Evolutionary conservation across 352 stramenopile genomes (phyloP), one percentile per base, ranked within the genome.

Genomic region (Bremia lactucae): DNA sequence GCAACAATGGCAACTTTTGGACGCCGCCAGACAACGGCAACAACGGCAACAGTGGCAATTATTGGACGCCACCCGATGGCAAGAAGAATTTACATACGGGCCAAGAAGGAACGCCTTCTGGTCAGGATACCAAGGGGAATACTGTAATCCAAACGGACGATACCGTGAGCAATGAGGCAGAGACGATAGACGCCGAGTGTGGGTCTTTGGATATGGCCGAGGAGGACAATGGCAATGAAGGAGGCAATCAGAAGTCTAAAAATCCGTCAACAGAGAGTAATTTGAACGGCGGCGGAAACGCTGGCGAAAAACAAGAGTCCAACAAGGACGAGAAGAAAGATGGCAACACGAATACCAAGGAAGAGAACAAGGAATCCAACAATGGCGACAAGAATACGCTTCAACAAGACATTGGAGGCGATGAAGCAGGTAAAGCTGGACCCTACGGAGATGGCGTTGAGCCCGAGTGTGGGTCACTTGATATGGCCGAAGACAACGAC

Each of bases 191-290:
- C 28, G 49, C 49, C 0, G 52, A 61, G 25, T 59, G 48, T 13
- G 56, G 44, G 1, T 58, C 58, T 5, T 48, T 68, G 5, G 53
- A 68, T n/a, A 44, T 68, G 22, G 55, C 53, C 11, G 49, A 56
- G 13, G 40, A 18, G 24, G 37, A 36, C 6, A 24, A 40, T n/a
- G 38, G 37, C 19, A 6, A 31, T 18, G 36, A 25, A 2, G 31
- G 14, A 19, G 34, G 25, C 1, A 15, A 26, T 19, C 9, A 1
- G 34, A 25, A 10, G 21, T 16, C 18, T 1, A 33, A 0, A 13
- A 13, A 16, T 6, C 6, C 28, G 28, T 6, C 4, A 13, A 33
- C 4, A 3, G 24, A 1, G 1, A 11, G 24, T 11, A 11, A 3
- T 11, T 13, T 13, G 7, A 8, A 38, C 31, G 39, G 26, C 5